Base-by-base conservation (phyloP, 352 stramenopile species). In the Phytophthora constricta region DNA sequence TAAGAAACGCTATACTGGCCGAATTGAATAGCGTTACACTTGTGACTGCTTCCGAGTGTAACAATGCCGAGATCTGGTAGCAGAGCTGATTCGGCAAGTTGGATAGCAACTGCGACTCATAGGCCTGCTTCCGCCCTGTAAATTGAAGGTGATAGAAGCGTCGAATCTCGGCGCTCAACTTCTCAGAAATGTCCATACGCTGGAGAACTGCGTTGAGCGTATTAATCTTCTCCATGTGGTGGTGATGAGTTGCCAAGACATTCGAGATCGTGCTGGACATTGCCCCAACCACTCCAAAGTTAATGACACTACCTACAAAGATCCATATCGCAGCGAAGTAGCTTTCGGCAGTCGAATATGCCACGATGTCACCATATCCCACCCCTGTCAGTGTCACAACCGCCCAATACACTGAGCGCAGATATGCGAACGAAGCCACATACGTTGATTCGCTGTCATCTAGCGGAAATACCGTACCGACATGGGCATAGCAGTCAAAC, bases 191-290 rank as follows among this genome's bases (percentile, higher is more conserved):
- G 4, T 58, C 25, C 48, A 86, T 85, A 17, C 83, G 77, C 26
- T 80, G 72, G 2, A 93, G 53, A 9, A 87, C 72, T 0, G 74
- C 64, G 42, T 92, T 91, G 16, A 88, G 70, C 7, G 69, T 64
- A 34, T 90, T 90, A 42, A 92, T 66, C 27, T 81, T 81, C 41
- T 93, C 82, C 42, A 87, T 72, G 39, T 87, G 70, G n/a, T 90
- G 77, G 25, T 80, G 85, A 47, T 79, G 77, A 3, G 68, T 58
- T 0, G 81, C 79, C 14, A 82, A 72, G 10, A 85, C 51, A 48
- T 90, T 87, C 0, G 85, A 86, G 27, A 92, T 91, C 33, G 87
- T 82, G 45, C 79, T 89, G 1, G 85, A 93, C 77, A 93, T 92
- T 1, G 76, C 82, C 1, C 82, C 81, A 1, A 92, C 79, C 9